Conservation (phyloP, 1,284 basidiomycete species). For the Chondrostereum purpureum region DNA sequence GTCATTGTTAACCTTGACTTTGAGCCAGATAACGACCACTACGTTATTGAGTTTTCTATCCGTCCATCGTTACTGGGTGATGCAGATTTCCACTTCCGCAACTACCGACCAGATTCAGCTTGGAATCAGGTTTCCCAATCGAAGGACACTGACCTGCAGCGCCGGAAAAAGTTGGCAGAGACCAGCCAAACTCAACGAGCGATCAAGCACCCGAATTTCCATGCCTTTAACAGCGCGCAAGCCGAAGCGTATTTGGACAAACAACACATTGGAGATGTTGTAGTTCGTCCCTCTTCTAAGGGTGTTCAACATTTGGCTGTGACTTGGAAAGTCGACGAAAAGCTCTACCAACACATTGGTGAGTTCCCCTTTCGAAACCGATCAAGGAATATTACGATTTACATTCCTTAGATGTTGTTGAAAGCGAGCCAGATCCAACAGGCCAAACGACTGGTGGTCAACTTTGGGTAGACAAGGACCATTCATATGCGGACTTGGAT, state of each 20-base stretch:
- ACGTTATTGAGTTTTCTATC: constrained; percentile 76
- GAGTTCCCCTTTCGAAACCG: constrained; percentile 12
- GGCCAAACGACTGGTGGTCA: constrained; percentile 67
- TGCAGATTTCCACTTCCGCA: constrained; percentile 62
- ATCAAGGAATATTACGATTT: not conserved
- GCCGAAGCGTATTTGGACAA: constrained; percentile 88
- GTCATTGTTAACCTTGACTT: constrained; percentile 74
- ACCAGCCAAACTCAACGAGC: constrained; percentile 75
- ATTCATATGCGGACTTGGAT: constrained; percentile 92
- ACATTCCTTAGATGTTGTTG: constrained; percentile 71
- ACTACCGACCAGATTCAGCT: constrained; percentile 52
- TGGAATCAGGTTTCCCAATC: constrained; percentile 67
- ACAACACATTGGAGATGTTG: constrained; percentile 90
- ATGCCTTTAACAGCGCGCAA: constrained; percentile 88
- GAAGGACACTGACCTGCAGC: constrained; percentile 70
- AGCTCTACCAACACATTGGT: constrained; percentile 97
- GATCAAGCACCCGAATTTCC: constrained; percentile 98
- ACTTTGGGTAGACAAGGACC: constrained; percentile 76
- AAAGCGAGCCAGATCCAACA: constrained; percentile 70
- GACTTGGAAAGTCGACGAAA: constrained; percentile 99
- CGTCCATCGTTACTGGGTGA: constrained; percentile 62
- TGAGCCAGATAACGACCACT: constrained; percentile 54
- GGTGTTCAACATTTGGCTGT: constrained; percentile 92
- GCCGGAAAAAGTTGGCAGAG: constrained; percentile 81
- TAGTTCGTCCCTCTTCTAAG: constrained; percentile 94